Conservation (phyloP, 2,329 filamentous ascomycete species). For the Capronia americana region DNA sequence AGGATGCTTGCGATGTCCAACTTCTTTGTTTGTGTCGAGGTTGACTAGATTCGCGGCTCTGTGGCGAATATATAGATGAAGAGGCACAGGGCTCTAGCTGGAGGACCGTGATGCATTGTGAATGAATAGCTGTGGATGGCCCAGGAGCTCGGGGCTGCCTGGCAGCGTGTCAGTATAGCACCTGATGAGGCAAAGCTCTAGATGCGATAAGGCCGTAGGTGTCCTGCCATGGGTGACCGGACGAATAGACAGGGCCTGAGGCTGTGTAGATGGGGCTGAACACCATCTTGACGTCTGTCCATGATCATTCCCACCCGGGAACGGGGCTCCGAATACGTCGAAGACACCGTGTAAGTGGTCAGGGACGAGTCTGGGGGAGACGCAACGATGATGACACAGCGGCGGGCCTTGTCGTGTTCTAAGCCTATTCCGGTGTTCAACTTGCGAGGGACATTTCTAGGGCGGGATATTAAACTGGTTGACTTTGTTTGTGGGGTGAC, state of each 20-base stretch:
- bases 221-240: not conserved
- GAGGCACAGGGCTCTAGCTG: not conserved
- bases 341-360: not conserved
- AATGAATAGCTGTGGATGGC: not conserved
- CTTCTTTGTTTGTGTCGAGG: not conserved
- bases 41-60: not conserved
- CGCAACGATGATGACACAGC: not conserved
- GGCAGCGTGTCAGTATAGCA: not conserved
- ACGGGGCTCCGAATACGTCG: not conserved
- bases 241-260: not conserved
- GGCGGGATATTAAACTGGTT: not conserved
- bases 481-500: not conserved
- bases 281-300: not conserved
- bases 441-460: not conserved
- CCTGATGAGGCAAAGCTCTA: not conserved
- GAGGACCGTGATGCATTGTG: not conserved
- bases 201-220: conserved; percentile 17
- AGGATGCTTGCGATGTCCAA: not conserved
- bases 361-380: not conserved
- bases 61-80: conserved; percentile 18
- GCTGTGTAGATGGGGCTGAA: not conserved
- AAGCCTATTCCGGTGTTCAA: conserved; percentile 1
- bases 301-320: not conserved
- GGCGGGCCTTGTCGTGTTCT: conserved; percentile 6
- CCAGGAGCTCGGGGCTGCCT: not conserved